Conservation (phyloP, 2,329 filamentous ascomycete genomes). For the Corynespora cassiicola region DNA sequence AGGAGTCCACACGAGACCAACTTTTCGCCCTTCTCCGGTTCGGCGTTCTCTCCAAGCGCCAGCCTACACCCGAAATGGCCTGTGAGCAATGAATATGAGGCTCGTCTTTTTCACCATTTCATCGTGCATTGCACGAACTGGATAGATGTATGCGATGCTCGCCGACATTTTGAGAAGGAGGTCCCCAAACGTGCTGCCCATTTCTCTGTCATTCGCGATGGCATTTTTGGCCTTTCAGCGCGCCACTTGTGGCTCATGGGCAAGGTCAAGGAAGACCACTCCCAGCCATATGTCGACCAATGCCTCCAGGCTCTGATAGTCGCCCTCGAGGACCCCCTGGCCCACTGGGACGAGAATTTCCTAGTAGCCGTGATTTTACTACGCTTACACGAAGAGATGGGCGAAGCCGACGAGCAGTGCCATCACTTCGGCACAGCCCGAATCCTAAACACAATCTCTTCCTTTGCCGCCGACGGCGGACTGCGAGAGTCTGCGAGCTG, state of each 20-base stretch:
- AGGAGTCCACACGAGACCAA: too few relatives aligned
- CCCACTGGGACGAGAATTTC: conserved; percentile 55
- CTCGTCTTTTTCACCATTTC: conserved; percentile 35
- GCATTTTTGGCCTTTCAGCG: conserved; percentile 55
- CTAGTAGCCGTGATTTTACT: conserved; percentile 58
- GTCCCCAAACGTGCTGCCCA: conserved; percentile 55
- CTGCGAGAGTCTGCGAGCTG: conserved; percentile 50
- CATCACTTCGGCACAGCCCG: conserved; percentile 49
- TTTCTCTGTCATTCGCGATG: conserved; percentile 55
- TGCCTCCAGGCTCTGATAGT: conserved; percentile 56
- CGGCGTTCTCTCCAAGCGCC: conserved; percentile 30
- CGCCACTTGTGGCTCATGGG: conserved; percentile 52
- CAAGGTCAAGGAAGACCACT: conserved; percentile 48
- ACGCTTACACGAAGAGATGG: conserved; percentile 57
- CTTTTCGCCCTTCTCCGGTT: conserved; percentile 32
- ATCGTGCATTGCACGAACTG: conserved; percentile 35
- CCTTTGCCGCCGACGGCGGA: conserved; percentile 46
- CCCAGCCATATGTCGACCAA: conserved; percentile 53
- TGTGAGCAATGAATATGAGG: conserved; percentile 30
- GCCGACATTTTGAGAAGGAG: conserved; percentile 50
- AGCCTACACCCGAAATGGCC: conserved; percentile 29
- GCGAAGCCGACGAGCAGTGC: conserved; percentile 45
- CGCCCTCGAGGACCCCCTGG: conserved; percentile 50
- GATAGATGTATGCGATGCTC: conserved; percentile 35
- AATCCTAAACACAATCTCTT: conserved; percentile 47